Evolutionary conservation across 2,329 filamentous ascomycete genomes (phyloP), one percentile per base, ranked within the genome.

Genomic region (Paraconiothyrium sp.): DNA sequence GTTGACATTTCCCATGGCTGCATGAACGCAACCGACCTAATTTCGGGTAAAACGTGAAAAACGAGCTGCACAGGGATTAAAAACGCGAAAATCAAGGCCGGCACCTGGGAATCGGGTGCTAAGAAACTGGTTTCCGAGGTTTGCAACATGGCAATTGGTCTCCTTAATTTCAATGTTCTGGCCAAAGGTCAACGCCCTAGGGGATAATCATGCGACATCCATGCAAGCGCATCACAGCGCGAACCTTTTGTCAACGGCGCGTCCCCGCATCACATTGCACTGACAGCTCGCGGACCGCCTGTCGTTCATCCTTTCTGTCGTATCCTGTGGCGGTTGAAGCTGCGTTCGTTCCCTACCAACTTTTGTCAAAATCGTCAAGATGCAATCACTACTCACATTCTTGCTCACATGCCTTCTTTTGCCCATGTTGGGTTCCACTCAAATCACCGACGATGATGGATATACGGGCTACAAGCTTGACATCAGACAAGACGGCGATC

Each of bases 391-490:
- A 48, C 63, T 72, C 46, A 66, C 72, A n/a, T 55, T 46, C 20
- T 58, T 71, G 30, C 30, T 76, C 41, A 67, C 72, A 56, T 60
- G 76, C 55, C 62, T 80, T 59, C 65, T 79, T 32, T 47, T 81
- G 54, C 72, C 70, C 56, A 73, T 78, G 59, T 62, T 74, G 35
- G 77, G 69, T 56, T 71, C 72, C 58, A 65, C 72, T 30, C 75
- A 76, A 55, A 70, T 76, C 54, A 59, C 69, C 16, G 76, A 74
- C 50, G 74, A 70, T 54, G 79, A 77, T 61, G 85, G 86, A 63
- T 89, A 89, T 71, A 80, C 84, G 16, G 86, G 85, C 54, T 88
- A 88, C 74, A 79, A 81, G 51, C 83, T 88, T 62, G 76, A 82
- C 35, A 71, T 77, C 24, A 72, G 75, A 41, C 77, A 84, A 57